Percentiles rank a stretch among this genome's conserved stretches.
Evolutionary conservation across 2,329 filamentous ascomycete genomes (phyloP).

Genomic region (Penicillium brasilianum): DNA sequence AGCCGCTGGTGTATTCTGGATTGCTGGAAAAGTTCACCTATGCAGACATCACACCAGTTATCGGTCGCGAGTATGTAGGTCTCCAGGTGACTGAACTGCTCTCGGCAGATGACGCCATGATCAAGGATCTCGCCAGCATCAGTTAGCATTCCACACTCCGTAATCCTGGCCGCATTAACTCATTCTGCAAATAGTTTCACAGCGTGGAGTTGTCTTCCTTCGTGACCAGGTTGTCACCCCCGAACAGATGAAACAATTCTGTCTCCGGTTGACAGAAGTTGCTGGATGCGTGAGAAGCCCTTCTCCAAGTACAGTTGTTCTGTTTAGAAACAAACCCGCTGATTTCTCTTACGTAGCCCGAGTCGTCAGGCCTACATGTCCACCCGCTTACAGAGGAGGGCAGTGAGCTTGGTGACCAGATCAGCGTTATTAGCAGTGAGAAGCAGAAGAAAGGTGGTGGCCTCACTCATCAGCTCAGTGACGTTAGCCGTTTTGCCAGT

Average conservation of each 20-base stretch:
- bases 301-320: background rate
- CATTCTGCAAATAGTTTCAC: background rate
- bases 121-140: constrained; percentile 6
- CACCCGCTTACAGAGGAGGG: constrained; percentile 6
- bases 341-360: background rate
- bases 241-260: constrained; percentile 1
- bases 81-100: constrained; percentile 7
- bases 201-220: constrained; percentile 10
- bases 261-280: constrained; percentile 2
- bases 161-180: background rate
- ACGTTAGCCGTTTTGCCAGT: constrained; percentile 6
- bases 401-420: constrained; percentile 8
- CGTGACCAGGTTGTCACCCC: constrained; percentile 8
- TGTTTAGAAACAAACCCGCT: background rate
- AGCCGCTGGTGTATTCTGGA: constrained; percentile 6
- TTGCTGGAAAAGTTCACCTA: constrained; percentile 2
- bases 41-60: constrained; percentile 5
- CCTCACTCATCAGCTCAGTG: constrained; percentile 9
- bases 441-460: constrained; percentile 8
- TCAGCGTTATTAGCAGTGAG: constrained; percentile 9
- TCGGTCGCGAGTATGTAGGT: constrained; percentile 6
- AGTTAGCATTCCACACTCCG: background rate
- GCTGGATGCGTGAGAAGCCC: constrained; percentile 1
- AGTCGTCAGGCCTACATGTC: constrained; percentile 8
- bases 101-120: constrained; percentile 1